Evolutionary conservation across 2,329 filamentous ascomycete species (phyloP), one percentile per base, ranked within the genome.

Genomic region (Thielaviopsis cerberus): DNA sequence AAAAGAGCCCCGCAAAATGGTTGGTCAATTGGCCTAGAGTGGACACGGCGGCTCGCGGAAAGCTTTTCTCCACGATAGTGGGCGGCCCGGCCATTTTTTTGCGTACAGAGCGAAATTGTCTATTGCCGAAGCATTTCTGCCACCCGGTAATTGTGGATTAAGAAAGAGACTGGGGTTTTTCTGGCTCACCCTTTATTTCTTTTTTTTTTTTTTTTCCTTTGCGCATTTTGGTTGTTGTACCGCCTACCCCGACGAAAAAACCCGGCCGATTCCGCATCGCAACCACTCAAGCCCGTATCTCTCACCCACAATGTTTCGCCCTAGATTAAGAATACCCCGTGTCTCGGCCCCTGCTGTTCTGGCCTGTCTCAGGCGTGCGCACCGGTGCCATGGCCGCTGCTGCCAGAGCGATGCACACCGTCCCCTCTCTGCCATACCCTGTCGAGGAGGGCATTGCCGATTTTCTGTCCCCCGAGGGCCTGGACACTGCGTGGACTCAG

Each of bases 401-500:
- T 61, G 64, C 69, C 57, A 72, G 76, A 62, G 70, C 71, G 53
- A 63, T 76, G 54, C 77, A 81, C 65, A 61, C 67, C 50, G 66
- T 80, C 24, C 75, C 76, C n/a, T 55, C 65, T 41, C 70, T 80
- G 62, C 65, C 64, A 34, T 72, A 77, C 58, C 67, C 74, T 63
- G 67, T 74, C 63, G 67, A 68, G 55, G 60, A 75, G 51, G 78
- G 76, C 60, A 75, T 95, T 5, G 78, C 81, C n/a, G 80, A 81
- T 15, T 76, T 97, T 61, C 75, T 95, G 67, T 82, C 82, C 27
- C 69, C 76, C 1, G 74, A 78, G 55, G 86, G 80, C 57, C 94
- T 86, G 70, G 72, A 84, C 58, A 77, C 87, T 57, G 83, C 89
- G 54, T 98, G 88, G 83, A 83, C 78, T 34, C 76, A 89, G 66